Evolutionary conservation across 352 stramenopile genomes (phyloP).

Genomic region (Detonula confervacea): DNA sequence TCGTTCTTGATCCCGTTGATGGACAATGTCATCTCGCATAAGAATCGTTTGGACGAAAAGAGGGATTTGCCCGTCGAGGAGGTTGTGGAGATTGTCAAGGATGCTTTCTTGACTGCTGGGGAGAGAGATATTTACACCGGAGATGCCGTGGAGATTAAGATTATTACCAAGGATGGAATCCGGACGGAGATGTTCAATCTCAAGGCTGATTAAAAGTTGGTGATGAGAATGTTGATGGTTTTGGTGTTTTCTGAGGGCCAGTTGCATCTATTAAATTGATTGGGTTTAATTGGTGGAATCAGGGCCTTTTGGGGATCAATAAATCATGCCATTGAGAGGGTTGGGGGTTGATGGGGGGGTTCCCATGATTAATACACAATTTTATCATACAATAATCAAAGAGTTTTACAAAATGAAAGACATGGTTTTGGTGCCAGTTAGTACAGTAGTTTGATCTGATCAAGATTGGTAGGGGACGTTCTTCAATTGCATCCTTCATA

Average conservation of each 20-base stretch:
- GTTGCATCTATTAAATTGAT: too few relatives aligned
- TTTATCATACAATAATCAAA: too few relatives aligned
- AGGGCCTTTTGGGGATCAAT: too few relatives aligned
- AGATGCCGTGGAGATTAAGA: slow-evolving; percentile 96
- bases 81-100: slow-evolving; percentile 98
- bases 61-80: slow-evolving; percentile 90
- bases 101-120: slow-evolving; percentile 97
- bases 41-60: slow-evolving; percentile 93
- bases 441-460: too few relatives aligned
- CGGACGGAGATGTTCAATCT: slow-evolving; percentile 91
- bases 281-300: too few relatives aligned
- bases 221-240: neutral
- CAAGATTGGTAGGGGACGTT: too few relatives aligned
- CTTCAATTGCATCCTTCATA: too few relatives aligned
- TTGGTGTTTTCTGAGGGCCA: neutral
- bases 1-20: slow-evolving; percentile 98
- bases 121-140: slow-evolving; percentile 99
- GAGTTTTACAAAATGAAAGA: too few relatives aligned
- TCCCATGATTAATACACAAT: too few relatives aligned
- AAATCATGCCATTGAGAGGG: too few relatives aligned
- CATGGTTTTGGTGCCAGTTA: too few relatives aligned
- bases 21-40: slow-evolving; percentile 96
- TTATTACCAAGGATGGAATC: slow-evolving; percentile 94
- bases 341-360: too few relatives aligned
- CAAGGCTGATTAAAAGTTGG: slow-evolving; percentile 92